phyloP scores from a whole-genome alignment of 176 grass and related monocot genomes.

The Cocos nucifera region DNA sequence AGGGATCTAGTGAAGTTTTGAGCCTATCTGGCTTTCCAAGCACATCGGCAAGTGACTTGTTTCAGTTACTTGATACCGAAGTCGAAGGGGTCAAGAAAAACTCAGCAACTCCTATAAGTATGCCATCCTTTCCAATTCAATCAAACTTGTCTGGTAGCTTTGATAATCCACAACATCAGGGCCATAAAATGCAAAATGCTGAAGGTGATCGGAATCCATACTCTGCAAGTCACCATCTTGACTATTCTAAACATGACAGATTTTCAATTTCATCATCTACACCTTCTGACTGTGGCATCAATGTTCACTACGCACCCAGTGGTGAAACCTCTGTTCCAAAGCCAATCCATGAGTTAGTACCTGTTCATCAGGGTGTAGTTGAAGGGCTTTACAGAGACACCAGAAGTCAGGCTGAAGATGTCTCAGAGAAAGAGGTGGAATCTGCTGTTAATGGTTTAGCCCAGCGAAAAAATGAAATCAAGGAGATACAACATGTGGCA shows the following conservation, averaged over 20 bases:
- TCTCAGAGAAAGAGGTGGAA: slow-evolving; percentile 13
- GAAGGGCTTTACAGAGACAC: slow-evolving; percentile 5
- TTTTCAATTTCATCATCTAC: slow-evolving; percentile 21
- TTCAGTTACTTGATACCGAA: slow-evolving; percentile 24
- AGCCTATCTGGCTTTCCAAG: slow-evolving; percentile 16
- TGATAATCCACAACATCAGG: slow-evolving; percentile 3
- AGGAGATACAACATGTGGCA: slow-evolving; percentile 3
- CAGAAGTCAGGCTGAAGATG: slow-evolving; percentile 17
- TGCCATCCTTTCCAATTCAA: not conserved
- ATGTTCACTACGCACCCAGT: not conserved
- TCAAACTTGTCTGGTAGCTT: slow-evolving; percentile 20
- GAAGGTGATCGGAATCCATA: slow-evolving; percentile 3
- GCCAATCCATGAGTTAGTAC: slow-evolving; percentile 11
- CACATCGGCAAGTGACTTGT: slow-evolving; percentile 22
- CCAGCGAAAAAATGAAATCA: slow-evolving; percentile 8
- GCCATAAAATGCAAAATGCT: slow-evolving; percentile 10
- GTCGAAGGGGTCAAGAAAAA: slow-evolving; percentile 1
- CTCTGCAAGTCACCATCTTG: not conserved
- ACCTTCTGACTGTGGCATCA: slow-evolving; percentile 20
- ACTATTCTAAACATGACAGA: slow-evolving; percentile 2
- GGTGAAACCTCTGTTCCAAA: slow-evolving; percentile 8
- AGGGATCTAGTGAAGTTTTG: slow-evolving; percentile 10
- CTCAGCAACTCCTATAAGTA: not conserved
- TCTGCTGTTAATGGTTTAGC: not conserved
- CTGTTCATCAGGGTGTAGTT: not conserved